Conservation (phyloP, 2,329 filamentous ascomycete species). For the Cucurbitaria berberidis region DNA sequence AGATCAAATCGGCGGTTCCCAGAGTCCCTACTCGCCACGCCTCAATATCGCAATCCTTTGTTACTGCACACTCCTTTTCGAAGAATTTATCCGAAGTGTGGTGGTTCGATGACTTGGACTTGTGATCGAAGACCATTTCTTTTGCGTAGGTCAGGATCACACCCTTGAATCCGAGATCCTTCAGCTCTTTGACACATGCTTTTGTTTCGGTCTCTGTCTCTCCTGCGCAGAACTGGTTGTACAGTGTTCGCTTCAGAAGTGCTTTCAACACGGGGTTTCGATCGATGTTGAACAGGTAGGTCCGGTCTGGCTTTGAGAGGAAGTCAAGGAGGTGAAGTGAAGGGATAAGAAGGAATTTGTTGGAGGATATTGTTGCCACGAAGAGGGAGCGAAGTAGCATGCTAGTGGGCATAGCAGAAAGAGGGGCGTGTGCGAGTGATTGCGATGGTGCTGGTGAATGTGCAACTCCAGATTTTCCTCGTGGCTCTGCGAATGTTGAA, state of each 20-base stretch:
- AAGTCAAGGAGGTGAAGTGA: conserved; percentile 49
- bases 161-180: conserved; percentile 79
- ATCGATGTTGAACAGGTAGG: conserved; percentile 65
- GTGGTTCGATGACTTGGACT: conserved; percentile 26
- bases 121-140: conserved; percentile 61
- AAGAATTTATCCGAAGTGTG: conserved; percentile 19
- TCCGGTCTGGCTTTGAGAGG: conserved; percentile 47
- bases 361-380: conserved; percentile 57
- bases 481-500: conserved; percentile 22
- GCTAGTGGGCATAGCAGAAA: conserved; percentile 34
- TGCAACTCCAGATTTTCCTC: conserved; percentile 9
- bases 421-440: conserved; percentile 17
- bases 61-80: conserved; percentile 2
- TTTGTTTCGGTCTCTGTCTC: conserved; percentile 73
- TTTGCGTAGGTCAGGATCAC: conserved; percentile 85
- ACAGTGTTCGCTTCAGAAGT: conserved; percentile 80
- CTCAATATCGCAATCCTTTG: conserved; percentile 45
- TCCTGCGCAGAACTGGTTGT: conserved; percentile 89
- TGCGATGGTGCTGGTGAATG: conserved; percentile 12
- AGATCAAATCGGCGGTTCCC: conserved; percentile 38
- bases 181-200: conserved; percentile 63
- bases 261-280: conserved; percentile 74
- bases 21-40: conserved; percentile 37
- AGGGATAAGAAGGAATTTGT: conserved; percentile 50
- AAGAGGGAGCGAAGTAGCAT: conserved; percentile 41